Evolutionary conservation across 768 basidiomycete species (phyloP).

Genomic region (Mycena crocata): DNA sequence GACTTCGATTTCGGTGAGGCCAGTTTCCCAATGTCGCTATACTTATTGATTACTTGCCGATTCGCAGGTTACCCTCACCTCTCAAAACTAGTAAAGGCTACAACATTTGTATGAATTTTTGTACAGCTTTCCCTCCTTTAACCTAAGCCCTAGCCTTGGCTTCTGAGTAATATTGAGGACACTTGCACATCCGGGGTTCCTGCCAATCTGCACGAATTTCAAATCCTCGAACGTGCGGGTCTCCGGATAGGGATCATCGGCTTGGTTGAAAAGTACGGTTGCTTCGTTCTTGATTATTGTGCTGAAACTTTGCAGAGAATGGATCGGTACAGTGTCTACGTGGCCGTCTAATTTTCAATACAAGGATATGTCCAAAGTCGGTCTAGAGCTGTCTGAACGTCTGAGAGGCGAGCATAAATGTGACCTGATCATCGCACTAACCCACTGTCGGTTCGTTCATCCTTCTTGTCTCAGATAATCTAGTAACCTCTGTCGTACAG

Average conservation of each 20-base stretch:
- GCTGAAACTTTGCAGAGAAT: constrained; percentile 66
- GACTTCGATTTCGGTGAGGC: constrained; percentile 87
- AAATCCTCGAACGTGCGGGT: constrained; percentile 76
- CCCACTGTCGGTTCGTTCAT: constrained; percentile 73
- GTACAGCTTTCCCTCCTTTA: background rate
- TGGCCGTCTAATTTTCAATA: constrained; percentile 88
- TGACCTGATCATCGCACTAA: constrained; percentile 88
- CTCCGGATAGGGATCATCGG: constrained; percentile 85
- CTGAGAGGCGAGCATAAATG: constrained; percentile 80
- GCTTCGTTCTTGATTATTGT: background rate
- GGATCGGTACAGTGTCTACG: constrained; percentile 88
- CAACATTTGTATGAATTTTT: constrained; percentile 75
- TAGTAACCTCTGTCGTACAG: constrained; percentile 40
- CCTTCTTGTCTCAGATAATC: background rate
- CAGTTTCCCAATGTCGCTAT: no score
- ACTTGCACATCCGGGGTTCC: constrained; percentile 72
- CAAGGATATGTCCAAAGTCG: constrained; percentile 79
- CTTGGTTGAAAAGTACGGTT: constrained; percentile 80
- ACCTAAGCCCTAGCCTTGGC: constrained; percentile 75
- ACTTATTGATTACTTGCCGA: background rate
- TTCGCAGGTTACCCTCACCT: constrained; percentile 70
- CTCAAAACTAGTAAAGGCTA: constrained; percentile 75
- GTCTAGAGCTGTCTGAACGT: constrained; percentile 74
- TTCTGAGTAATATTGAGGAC: constrained; percentile 89
- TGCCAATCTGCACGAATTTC: constrained; percentile 67